Percentiles rank a stretch among this genome's conserved stretches.
phyloP scores from a whole-genome alignment of 352 stramenopile genomes.

The Blastocystis sp. region DNA sequence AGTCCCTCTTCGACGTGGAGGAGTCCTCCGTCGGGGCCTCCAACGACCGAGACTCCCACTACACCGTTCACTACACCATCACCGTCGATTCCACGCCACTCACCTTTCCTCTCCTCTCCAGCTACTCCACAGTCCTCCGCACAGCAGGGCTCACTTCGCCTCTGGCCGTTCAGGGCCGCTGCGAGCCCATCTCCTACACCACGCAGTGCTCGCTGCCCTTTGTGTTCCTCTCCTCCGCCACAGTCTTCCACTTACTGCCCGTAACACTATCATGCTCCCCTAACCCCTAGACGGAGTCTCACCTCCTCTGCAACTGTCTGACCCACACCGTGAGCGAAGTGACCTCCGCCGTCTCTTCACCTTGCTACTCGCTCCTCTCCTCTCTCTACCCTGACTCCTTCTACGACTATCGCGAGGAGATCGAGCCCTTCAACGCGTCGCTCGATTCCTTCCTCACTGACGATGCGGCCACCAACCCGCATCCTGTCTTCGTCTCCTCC shows the following conservation, averaged over 20 bases:
- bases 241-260: background rate
- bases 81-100: background rate
- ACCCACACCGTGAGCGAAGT: background rate
- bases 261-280: background rate
- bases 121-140: background rate
- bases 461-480: background rate
- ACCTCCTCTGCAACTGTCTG: background rate
- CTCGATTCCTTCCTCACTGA: background rate
- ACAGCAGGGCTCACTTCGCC: background rate
- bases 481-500: background rate
- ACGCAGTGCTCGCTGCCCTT: background rate
- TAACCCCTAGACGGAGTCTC: background rate
- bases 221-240: background rate
- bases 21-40: background rate
- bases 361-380: background rate
- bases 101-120: background rate
- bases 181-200: background rate
- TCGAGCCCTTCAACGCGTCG: background rate
- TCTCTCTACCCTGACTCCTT: background rate
- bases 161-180: background rate
- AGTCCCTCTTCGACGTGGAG: background rate
- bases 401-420: background rate
- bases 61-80: background rate
- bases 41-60: background rate
- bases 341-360: background rate